Base-by-base conservation (phyloP, 1,284 basidiomycete genomes). In the Athelia psychrophila region DNA sequence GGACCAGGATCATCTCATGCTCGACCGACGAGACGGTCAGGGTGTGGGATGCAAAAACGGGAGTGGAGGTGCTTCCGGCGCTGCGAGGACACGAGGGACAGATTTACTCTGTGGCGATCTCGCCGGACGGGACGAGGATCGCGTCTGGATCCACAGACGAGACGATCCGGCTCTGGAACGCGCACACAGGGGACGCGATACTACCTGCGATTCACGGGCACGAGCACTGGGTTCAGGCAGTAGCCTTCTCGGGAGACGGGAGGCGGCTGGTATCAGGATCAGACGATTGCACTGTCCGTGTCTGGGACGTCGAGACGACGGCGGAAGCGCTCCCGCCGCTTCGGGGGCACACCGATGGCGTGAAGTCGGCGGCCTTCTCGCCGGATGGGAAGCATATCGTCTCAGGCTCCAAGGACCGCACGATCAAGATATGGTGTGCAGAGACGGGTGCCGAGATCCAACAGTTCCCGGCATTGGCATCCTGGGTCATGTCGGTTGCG, bases 191-290 rank as follows among this genome's bases (percentile, higher is more conserved):
- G 13, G 8, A 48, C 23, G 15, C 10, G 19, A 33, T 54, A 44
- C 6, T 42, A 16, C 47, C 25, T 8, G 6, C 42, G 38, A 27
- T 56, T 12, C n/a, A 54, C 15, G 60, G 55, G 19, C 65, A 67
- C 49, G 27, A 46, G 6, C 53, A 51, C 15, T 45, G 23, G 16
- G 59, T 67, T 8, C 52, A 13, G 2, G 55, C 58, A 38, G 58
- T 68, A 22, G 57, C 57, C 10, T 64, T 62, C 54, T 65, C 64
- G 5, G 47, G 55, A 3, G 59, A 65, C 54, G 62, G 62, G 2
- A 51, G 24, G 3, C 38, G 46, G 4, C 49, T 67, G 33, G 56
- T 56, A 3, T 63, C 63, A 35, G 59, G 55, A 0, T 61, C 61
- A 22, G 23, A 40, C 27, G 63, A 64, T 46, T 48, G 42, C 6